Evolutionary conservation across 495 filamentous ascomycete species (phyloP), one percentile per base, ranked within the genome.

Genomic region (Neurospora terricola): DNA sequence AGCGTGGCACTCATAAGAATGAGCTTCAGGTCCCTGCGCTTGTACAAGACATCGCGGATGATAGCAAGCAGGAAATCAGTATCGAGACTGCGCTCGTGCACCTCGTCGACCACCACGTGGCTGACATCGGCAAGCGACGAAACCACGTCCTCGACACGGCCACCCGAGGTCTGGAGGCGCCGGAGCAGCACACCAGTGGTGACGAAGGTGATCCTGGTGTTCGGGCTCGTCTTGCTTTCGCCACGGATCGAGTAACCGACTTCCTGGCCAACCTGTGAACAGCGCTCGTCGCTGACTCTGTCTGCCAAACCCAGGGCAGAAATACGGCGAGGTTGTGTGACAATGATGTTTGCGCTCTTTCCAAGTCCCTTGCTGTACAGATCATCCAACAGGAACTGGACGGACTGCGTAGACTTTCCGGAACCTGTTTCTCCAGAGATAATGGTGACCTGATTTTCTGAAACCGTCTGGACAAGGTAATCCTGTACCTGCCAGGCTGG

Each of bases 1-100:
- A 99, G 88, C 8, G 96, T 99, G 14, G 96, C 96, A 80, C 93
- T 97, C 96, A 99, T 99, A n/a, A 99, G 85, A 43, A 99, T 90
- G 48, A 99, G 89, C 81, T 94, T 97, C 9, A 99, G 83, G 73
- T 98, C 94, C 73, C 90, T 90, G 69, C 93, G 88, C 75, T 86
- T 84, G 62, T 86, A 87, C 48, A 98, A 80, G 59, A 98, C 92
- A 78, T 97, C 91, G 72, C 92, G 89, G n/a, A 98, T 83, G 34
- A 99, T 87, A 43, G 94, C 93, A 43, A 99, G 82, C 8, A 99
- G 86, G 79, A 99, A 97, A 79, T 99, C 96, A 1, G 94, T 98
- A 77, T 99, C 96, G 10, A 99, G 84, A 82, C 92, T 96, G 38
- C 96, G 90, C 80, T 99, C 96, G 82, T 99, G 96, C 27, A 99